Evolutionary conservation across 225 moss, liverwort and hornwort genomes (phyloP), one percentile per base, ranked within the genome.

Genomic region (Takakia lepidozioides): DNA sequence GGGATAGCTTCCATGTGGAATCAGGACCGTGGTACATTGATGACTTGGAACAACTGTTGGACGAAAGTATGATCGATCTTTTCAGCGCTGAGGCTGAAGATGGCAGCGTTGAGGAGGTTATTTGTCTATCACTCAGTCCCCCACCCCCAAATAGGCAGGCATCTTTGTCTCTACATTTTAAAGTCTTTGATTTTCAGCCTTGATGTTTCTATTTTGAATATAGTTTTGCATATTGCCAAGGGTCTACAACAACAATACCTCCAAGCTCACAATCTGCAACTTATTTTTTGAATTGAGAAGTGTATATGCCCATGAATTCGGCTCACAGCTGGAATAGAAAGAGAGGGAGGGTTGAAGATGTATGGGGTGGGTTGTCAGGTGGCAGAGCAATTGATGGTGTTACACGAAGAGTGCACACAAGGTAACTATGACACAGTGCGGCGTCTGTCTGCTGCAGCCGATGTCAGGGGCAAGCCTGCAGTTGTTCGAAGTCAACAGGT

Each of bases 81-180:
- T 89, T 93, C 49, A 76, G 73, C 40, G 57, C 51, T 36, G 71
- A 84, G 60, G 47, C 81, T 1, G 88, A 86, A 45, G 93, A 93
- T 67, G 74, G 81, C 30, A 93, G 88, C 59, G 7, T 89, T 30
- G 72, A 73, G 59, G 93, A 93, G 83, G 88, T 93, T 52, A 6
- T 7, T 32, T 19, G 14, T 24, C 23, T 30, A n/a, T 3, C 10
- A 34, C 4, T 29, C 19, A 29, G 1, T 52, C n/a, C 32, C 10
- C 13, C 13, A 5, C 10, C 2, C 19, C 2, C 17, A 29, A 0
- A 8, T n/a, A n/a, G n/a, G n/a, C n/a, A n/a, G n/a, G n/a, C n/a
- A n/a, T n/a, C n/a, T n/a, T n/a, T n/a, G n/a, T n/a, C n/a, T n/a
- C n/a, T n/a, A n/a, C n/a, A n/a, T n/a, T n/a, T n/a, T n/a, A n/a